These are phyloP conservation scores for Naematelia aurantialba DNA, from an alignment of 768 basidiomycete genomes.

Conservation along the genomic window DNA sequence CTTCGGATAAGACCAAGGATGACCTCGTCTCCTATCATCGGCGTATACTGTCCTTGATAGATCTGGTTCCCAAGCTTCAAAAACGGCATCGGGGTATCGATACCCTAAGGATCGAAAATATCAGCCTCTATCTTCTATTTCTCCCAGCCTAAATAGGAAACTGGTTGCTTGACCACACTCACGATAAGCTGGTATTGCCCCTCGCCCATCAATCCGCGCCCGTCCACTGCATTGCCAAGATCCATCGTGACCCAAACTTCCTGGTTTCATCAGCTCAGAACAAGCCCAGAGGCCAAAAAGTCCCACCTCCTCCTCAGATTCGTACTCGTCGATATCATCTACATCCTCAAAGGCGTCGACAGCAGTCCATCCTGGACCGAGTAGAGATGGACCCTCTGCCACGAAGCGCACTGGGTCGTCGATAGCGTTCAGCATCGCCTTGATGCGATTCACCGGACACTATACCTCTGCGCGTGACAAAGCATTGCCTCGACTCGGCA, in stretches of 20 bases:
- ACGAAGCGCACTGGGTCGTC: background rate
- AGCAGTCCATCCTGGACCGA: constrained; percentile 67
- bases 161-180: background rate
- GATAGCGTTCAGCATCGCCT: background rate
- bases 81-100: constrained; percentile 66
- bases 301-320: constrained; percentile 59
- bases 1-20: constrained; percentile 37
- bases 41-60: constrained; percentile 30
- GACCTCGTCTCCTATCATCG: constrained; percentile 41
- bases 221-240: constrained; percentile 55
- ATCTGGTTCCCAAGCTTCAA: constrained; percentile 51
- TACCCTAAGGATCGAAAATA: constrained; percentile 24
- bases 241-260: constrained; percentile 72
- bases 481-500: background rate
- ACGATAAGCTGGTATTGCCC: constrained; percentile 43
- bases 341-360: constrained; percentile 64
- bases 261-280: constrained; percentile 56
- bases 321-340: constrained; percentile 63
- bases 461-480: background rate
- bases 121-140: background rate
- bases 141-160: too few species aligned
- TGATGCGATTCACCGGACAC: background rate
- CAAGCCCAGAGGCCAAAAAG: constrained; percentile 30
- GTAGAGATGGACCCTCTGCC: constrained; percentile 50
- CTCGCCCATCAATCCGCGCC: constrained; percentile 42